phyloP scores from a whole-genome alignment of 208 protist species.

The Wallacemonas sp. region DNA sequence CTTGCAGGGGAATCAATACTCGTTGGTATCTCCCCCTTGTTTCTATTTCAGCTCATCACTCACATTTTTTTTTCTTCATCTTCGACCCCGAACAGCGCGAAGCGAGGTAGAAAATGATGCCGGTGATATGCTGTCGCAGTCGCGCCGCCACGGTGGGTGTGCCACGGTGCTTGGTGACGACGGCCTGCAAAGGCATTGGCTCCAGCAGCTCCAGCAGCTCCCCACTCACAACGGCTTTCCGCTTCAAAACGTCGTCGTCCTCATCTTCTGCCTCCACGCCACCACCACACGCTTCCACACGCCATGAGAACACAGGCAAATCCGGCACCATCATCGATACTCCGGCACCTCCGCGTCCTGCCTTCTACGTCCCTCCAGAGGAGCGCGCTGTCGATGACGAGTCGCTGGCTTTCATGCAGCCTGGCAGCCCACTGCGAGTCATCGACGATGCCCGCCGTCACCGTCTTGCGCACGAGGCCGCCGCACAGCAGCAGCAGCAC shows the following conservation, averaged over 20 bases:
- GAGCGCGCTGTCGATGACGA: constrained; percentile 60
- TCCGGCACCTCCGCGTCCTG: constrained; percentile 54
- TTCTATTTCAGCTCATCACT: no score
- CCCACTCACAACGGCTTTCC: background rate
- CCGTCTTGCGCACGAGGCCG: background rate
- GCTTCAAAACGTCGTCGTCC: background rate
- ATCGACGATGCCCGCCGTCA: constrained; percentile 13
- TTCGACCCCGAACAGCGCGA: no score
- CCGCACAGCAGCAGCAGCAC: background rate
- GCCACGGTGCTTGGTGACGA: no score
- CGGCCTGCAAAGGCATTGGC: no score
- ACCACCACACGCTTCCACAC: background rate
- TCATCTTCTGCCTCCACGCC: background rate
- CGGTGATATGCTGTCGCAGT: no score
- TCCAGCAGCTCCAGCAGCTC: no score
- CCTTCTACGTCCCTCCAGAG: constrained; percentile 72
- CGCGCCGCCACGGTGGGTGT: no score
- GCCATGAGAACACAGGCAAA: constrained; percentile 6
- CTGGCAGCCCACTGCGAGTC: constrained; percentile 31
- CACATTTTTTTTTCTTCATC: no score
- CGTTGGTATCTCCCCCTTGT: no score
- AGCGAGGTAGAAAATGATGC: no score
- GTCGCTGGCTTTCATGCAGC: constrained; percentile 63
- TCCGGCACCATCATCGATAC: constrained; percentile 28
- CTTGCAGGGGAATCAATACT: no score